Evolutionary conservation across 192 early-diverging fungal species (phyloP).

Genomic region (Geranomyces michiganensis): DNA sequence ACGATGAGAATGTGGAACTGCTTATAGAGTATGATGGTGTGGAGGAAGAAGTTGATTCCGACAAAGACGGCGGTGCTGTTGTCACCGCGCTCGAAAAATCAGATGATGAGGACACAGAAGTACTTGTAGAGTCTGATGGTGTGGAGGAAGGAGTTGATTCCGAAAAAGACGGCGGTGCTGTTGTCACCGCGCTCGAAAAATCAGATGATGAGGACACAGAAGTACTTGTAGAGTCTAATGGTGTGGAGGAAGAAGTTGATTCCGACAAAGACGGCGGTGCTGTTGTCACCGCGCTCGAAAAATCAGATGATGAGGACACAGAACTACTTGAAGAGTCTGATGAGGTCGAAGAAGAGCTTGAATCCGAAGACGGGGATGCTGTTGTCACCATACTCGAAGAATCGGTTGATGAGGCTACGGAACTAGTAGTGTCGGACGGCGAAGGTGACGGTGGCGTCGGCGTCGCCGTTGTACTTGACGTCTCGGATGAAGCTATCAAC

Average conservation of each 20-base stretch:
- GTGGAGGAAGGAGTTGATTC: neutral
- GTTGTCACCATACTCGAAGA: neutral
- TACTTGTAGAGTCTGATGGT: no score
- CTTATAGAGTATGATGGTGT: neutral
- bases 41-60: neutral
- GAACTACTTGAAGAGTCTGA: no score
- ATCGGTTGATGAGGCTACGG: neutral
- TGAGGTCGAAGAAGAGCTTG: no score
- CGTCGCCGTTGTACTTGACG: no score
- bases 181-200: neutral
- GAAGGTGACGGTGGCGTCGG: no score
- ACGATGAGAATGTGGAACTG: neutral
- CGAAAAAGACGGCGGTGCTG: neutral
- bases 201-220: neutral
- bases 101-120: neutral
- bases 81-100: neutral
- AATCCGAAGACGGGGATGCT: no score
- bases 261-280: no score
- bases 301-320: neutral
- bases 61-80: neutral
- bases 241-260: no score
- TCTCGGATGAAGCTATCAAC: no score
- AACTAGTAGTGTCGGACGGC: no score
- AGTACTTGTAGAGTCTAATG: slow-evolving; percentile 6
- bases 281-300: neutral